These are phyloP conservation scores for Fraxinus paxiana DNA, from an alignment of 305 asterid genomes.

Conservation along the genomic window DNA sequence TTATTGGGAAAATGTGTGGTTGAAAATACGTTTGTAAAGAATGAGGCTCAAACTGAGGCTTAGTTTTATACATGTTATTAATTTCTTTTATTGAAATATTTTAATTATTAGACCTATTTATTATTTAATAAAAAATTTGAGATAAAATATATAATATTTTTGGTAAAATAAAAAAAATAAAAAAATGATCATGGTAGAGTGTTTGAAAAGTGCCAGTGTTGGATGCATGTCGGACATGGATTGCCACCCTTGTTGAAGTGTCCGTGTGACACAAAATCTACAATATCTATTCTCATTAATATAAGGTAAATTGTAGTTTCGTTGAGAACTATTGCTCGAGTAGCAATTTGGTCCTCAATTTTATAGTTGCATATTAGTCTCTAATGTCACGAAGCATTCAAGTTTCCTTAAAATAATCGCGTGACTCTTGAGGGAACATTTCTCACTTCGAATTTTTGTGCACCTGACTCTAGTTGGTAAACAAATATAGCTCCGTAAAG, in stretches of 20 bases:
- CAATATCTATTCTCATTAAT: background rate
- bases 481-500: background rate
- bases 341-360: background rate
- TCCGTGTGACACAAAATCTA: background rate
- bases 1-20: background rate
- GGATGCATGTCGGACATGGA: background rate
- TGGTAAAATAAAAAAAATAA: background rate
- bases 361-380: background rate
- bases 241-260: background rate
- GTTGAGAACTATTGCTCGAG: background rate
- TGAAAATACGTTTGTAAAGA: background rate
- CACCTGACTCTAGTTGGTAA: background rate
- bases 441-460: background rate
- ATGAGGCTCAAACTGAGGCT: background rate
- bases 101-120: background rate
- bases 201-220: background rate
- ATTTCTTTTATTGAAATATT: background rate
- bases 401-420: background rate
- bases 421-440: background rate
- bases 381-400: background rate
- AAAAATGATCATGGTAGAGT: background rate
- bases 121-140: background rate
- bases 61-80: background rate
- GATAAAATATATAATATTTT: background rate
- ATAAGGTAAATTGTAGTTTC: background rate